Evolutionary conservation across 139 green algal species (phyloP), one percentile per base, ranked within the genome.

Genomic region (Asterochloris sp.): DNA sequence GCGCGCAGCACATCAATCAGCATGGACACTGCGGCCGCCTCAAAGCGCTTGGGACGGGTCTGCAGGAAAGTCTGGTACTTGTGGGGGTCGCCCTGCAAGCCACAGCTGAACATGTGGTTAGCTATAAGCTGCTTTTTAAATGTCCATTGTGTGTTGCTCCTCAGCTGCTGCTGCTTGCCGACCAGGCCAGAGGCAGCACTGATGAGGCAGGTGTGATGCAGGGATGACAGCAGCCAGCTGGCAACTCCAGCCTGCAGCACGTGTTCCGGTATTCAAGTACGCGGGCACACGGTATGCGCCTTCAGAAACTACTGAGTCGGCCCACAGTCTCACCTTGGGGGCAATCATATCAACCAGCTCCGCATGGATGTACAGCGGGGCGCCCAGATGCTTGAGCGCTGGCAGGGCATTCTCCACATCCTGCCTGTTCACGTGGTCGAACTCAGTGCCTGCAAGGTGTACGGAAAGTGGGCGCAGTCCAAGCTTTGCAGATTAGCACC

Each of bases 301-400:
- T 54, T 6, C 38, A 54, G 38, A 54, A 10, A 54, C 6, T 54
- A 17, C 4, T 8, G 1, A 21, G 27, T 62, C 24, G 0, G 11
- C 11, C 17, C 54, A 69, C 10, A 26, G 62, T 23, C 86, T 73
- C 29, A 88, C 78, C 67, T 64, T 64, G 13, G 61, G 13, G 15
- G 79, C 68, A 21, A 88, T 66, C 24, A 90, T 83, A 71, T 84
- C 83, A 24, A 89, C 87, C 19, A 95, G 63, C 89, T 98, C 95
- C 0, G 94, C 94, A 83, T 98, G 94, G 26, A 97, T 84, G 68
- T 93, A 89, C 62, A 93, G 87, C 0, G 94, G 94, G 60, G 92
- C 89, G 10, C 93, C 94, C 38, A 87, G 78, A 8, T 62, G 38
- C 79, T 91, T 90, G 24, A 98, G 75, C 19, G 94, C 77, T 12